These are phyloP conservation scores for Persicaria maculosa DNA, from an alignment of 148 eudicot genomes.

Conservation along the genomic window DNA sequence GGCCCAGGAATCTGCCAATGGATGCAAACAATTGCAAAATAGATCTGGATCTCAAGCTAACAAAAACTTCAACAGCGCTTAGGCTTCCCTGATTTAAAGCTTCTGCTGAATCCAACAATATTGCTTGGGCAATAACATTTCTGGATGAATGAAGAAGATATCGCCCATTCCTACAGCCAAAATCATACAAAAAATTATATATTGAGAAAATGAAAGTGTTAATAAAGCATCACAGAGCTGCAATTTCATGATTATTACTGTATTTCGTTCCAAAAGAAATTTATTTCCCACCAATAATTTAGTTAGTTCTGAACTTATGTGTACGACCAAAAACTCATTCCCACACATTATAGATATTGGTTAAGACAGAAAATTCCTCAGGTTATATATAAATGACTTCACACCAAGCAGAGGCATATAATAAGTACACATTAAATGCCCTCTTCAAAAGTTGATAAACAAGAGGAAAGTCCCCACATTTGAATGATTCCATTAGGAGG, in stretches of 20 bases:
- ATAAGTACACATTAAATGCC: background rate
- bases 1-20: slow-evolving; percentile 83
- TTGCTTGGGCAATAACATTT: slow-evolving; percentile 48
- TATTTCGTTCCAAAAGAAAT: background rate
- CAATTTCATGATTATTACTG: background rate
- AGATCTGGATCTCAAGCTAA: slow-evolving; percentile 69
- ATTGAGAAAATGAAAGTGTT: background rate
- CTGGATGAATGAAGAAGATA: slow-evolving; percentile 75
- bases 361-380: background rate
- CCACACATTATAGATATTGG: background rate
- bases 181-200: slow-evolving; percentile 1
- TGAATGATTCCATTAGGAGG: background rate
- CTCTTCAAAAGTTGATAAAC: background rate
- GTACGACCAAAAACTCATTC: background rate
- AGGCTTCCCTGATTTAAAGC: slow-evolving; percentile 72
- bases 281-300: background rate
- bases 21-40: slow-evolving; percentile 83
- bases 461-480: background rate
- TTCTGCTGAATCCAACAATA: slow-evolving; percentile 76
- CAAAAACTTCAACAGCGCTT: slow-evolving; percentile 66
- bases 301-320: background rate
- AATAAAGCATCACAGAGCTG: background rate
- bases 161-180: slow-evolving; percentile 65
- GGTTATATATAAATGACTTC: background rate
- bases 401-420: background rate